phyloP scores from a whole-genome alignment of 805 yeast species.

The Candida ipomoeae region DNA sequence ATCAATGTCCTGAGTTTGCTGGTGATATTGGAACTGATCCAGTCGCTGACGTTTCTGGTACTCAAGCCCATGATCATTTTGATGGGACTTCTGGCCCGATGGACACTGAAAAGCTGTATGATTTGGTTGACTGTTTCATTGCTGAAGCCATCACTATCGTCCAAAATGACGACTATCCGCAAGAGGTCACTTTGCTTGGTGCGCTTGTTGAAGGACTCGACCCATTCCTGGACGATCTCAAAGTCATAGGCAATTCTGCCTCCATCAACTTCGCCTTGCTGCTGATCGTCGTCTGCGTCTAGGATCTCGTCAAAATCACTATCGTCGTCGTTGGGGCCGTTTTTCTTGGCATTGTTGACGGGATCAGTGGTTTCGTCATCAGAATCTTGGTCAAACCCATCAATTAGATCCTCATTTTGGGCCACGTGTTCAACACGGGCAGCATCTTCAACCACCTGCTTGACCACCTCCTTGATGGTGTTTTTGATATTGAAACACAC shows the following conservation, averaged over 20 bases:
- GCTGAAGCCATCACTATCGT: slow-evolving; percentile 35
- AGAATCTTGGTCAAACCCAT: slow-evolving; percentile 7
- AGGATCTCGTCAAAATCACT: slow-evolving; percentile 8
- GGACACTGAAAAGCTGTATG: slow-evolving; percentile 27
- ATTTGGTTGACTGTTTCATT: slow-evolving; percentile 35
- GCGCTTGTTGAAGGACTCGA: slow-evolving; percentile 11
- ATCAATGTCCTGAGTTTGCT: slow-evolving; percentile 27
- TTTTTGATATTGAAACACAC: slow-evolving; percentile 32
- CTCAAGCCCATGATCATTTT: slow-evolving; percentile 36
- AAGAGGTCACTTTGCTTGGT: slow-evolving; percentile 9
- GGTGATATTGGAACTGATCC: slow-evolving; percentile 34
- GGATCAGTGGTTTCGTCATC: slow-evolving; percentile 4
- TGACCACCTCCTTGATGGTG: slow-evolving; percentile 30
- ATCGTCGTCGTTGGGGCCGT: slow-evolving; percentile 11
- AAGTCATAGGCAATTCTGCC: slow-evolving; percentile 34
- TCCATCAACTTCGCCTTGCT: slow-evolving; percentile 13
- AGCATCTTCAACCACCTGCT: slow-evolving; percentile 23
- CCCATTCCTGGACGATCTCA: slow-evolving; percentile 34
- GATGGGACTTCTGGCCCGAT: slow-evolving; percentile 25
- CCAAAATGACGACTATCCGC: slow-evolving; percentile 28
- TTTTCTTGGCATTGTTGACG: slow-evolving; percentile 5
- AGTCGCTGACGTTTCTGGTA: slow-evolving; percentile 30
- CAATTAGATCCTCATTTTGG: neutral
- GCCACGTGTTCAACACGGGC: neutral
- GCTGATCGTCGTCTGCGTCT: slow-evolving; percentile 18